These are phyloP conservation scores for Cladosporium colombiae DNA, from an alignment of 2,329 filamentous ascomycete species.

Conservation along the genomic window DNA sequence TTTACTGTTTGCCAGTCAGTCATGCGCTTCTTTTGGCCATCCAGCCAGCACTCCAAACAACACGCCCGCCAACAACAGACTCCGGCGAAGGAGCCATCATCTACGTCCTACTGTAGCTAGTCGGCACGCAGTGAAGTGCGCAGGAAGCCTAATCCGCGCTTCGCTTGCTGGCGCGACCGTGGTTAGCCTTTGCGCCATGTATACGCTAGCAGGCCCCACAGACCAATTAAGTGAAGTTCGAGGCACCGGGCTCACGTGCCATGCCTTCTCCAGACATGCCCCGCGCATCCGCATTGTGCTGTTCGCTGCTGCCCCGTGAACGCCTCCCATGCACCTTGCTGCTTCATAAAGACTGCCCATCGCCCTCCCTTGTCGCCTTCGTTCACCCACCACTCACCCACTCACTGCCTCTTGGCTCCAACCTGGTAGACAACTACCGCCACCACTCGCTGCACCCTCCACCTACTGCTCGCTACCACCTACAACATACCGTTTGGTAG, in stretches of 20 bases:
- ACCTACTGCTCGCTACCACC: not conserved
- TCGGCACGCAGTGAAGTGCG: slow-evolving; percentile 2
- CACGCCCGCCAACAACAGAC: not conserved
- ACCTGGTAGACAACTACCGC: slow-evolving; percentile 5
- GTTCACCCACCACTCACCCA: slow-evolving; percentile 7
- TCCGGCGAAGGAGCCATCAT: not conserved
- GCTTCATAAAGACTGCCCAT: slow-evolving; percentile 14
- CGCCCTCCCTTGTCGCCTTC: slow-evolving; percentile 10
- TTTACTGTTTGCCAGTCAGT: not conserved
- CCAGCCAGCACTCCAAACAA: not conserved
- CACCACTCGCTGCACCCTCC: slow-evolving; percentile 10
- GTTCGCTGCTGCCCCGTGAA: slow-evolving; percentile 11
- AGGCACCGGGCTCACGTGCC: slow-evolving; percentile 16
- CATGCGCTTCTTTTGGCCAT: not conserved
- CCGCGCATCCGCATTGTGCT: slow-evolving; percentile 15
- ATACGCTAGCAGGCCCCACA: slow-evolving; percentile 10
- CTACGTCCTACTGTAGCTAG: not conserved
- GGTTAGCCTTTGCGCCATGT: slow-evolving; percentile 7
- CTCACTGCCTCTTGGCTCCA: slow-evolving; percentile 6
- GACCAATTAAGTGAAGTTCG: slow-evolving; percentile 11
- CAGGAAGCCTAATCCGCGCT: slow-evolving; percentile 7
- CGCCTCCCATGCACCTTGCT: slow-evolving; percentile 8
- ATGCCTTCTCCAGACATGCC: slow-evolving; percentile 15
- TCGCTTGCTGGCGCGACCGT: slow-evolving; percentile 17
- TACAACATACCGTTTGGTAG: not conserved